Percentiles rank a stretch among this genome's conserved stretches.
phyloP scores from a whole-genome alignment of 1,284 basidiomycete genomes.

The Cystobasidiaceae sp. region DNA sequence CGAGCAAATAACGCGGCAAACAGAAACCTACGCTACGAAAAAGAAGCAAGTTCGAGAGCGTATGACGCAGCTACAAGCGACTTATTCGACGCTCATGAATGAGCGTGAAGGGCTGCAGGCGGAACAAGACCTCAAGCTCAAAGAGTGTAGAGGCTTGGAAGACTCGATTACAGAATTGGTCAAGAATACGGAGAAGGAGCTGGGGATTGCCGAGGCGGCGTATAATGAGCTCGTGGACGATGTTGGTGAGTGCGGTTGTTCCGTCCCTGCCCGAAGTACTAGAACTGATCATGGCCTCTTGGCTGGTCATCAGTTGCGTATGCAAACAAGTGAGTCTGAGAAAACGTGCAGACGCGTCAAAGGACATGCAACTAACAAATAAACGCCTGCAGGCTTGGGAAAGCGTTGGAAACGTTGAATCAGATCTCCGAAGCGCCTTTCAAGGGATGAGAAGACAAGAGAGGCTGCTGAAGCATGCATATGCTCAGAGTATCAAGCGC shows the following conservation, averaged over 20 bases:
- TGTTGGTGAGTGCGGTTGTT: constrained; percentile 32
- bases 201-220: constrained; percentile 14
- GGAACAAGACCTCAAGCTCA: constrained; percentile 26
- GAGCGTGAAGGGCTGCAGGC: constrained; percentile 21
- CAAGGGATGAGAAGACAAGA: not conserved
- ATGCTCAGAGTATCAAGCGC: too few relatives aligned
- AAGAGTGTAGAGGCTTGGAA: constrained; percentile 21
- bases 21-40: constrained; percentile 5
- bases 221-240: constrained; percentile 27
- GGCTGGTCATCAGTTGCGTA: constrained; percentile 11
- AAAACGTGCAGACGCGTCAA: not conserved
- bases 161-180: constrained; percentile 26
- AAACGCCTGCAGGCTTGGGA: constrained; percentile 21
- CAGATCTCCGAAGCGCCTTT: constrained; percentile 2
- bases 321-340: constrained; percentile 17
- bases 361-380: not conserved
- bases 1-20: constrained; percentile 28
- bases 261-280: too few relatives aligned
- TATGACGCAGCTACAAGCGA: constrained; percentile 28
- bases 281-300: not conserved
- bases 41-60: constrained; percentile 22
- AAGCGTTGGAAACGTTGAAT: constrained; percentile 29
- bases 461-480: too few relatives aligned
- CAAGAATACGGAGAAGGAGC: constrained; percentile 19
- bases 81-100: constrained; percentile 26